Conservation (phyloP, 257 asterid genomes). For the Primulina huaijiensis region DNA sequence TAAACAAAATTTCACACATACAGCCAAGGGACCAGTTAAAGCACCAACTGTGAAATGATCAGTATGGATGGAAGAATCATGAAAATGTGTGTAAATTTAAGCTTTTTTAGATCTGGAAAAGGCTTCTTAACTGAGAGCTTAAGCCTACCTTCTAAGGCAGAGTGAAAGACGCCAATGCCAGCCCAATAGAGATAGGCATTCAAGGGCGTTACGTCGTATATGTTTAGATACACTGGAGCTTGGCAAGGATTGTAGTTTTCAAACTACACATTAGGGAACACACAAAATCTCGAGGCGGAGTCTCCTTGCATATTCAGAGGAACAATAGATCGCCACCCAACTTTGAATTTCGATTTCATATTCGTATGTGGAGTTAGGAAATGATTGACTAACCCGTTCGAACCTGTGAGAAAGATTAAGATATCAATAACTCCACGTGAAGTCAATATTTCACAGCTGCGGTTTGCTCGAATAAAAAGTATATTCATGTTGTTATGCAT, state of each 20-base stretch:
- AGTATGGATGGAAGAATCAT: not conserved
- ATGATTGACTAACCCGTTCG: constrained; percentile 30
- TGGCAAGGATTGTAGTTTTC: constrained; percentile 38
- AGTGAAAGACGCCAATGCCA: constrained; percentile 83
- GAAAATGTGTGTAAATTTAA: constrained; percentile 16
- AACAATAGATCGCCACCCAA: constrained; percentile 52
- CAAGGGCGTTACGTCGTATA: constrained; percentile 67
- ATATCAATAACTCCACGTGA: constrained; percentile 16
- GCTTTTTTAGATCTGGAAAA: not conserved
- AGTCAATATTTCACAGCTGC: not conserved
- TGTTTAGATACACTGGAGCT: constrained; percentile 72
- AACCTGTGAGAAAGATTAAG: constrained; percentile 36
- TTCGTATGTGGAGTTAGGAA: constrained; percentile 38
- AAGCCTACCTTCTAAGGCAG: constrained; percentile 79
- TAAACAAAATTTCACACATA: not conserved
- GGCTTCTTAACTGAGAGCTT: constrained; percentile 14
- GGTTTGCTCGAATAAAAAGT: not conserved
- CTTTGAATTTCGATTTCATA: constrained; percentile 48
- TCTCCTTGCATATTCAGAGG: constrained; percentile 48
- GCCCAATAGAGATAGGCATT: constrained; percentile 87
- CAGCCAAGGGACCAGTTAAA: constrained; percentile 17
- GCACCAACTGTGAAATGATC: not conserved
- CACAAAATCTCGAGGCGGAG: constrained; percentile 40
- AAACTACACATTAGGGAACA: constrained; percentile 57
- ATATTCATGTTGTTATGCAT: not conserved